These are phyloP conservation scores for Sclerotinia glacialis DNA, from an alignment of 2,329 filamentous ascomycete species.

Conservation along the genomic window DNA sequence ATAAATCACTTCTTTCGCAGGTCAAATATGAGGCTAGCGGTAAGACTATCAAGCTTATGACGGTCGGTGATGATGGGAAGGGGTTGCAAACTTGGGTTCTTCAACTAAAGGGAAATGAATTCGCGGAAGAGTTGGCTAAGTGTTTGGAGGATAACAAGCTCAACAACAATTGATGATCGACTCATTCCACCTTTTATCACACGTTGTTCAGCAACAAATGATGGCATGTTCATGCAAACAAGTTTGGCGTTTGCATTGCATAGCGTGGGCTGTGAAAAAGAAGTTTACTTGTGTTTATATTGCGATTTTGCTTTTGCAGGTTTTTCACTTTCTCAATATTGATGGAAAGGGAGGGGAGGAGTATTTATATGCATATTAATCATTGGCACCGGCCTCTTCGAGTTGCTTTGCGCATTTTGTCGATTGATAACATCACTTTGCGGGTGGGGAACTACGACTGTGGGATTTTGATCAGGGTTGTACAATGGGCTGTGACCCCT, in stretches of 20 bases:
- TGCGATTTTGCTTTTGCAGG: not conserved
- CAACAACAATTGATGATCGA: constrained; percentile 6
- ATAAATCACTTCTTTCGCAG: constrained; percentile 61
- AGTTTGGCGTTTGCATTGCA: constrained; percentile 12
- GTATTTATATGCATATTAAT: not conserved
- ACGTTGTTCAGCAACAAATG: constrained; percentile 5
- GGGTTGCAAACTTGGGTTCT: constrained; percentile 68
- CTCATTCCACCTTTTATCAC: not conserved
- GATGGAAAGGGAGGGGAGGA: not conserved
- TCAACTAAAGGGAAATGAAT: constrained; percentile 59
- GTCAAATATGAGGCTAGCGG: constrained; percentile 59
- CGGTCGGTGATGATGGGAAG: constrained; percentile 56
- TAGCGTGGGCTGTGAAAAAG: constrained; percentile 12
- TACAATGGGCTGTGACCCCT: constrained; percentile 12
- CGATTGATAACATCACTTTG: constrained; percentile 14
- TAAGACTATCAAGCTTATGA: constrained; percentile 60
- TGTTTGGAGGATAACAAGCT: constrained; percentile 22
- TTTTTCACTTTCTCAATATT: not conserved
- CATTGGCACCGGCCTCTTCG: not conserved
- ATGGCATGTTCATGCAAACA: constrained; percentile 11
- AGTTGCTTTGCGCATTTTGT: not conserved
- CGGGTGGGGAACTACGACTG: constrained; percentile 14
- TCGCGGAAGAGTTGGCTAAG: constrained; percentile 49
- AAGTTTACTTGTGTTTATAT: constrained; percentile 8
- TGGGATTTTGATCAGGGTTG: constrained; percentile 11